Base-by-base conservation (phyloP, 306 rosid genomes). In the Canavalia gladiata region DNA sequence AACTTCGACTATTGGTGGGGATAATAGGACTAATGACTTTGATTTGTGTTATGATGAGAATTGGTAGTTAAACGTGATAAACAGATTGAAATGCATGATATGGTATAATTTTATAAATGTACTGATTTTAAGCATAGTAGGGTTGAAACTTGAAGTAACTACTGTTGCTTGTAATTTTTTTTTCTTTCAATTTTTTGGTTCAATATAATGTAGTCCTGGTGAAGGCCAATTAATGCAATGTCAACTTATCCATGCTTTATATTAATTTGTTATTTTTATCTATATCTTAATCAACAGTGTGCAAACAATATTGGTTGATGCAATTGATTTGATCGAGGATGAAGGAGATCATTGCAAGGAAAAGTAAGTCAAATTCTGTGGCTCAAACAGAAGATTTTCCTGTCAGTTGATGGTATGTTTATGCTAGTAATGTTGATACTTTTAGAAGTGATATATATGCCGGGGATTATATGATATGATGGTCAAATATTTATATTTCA, bases 341-440 rank as follows among this genome's bases (percentile, higher is more conserved):
- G 97, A 97, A 80, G 95, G 97, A 92, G 91, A 90, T 84, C 70
- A 86, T 90, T 33, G 67, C 88, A 66, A 90, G 88, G 87, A 92
- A 88, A 81, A 91, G 94, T 60, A 94, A 90, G 84, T 58, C 81
- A 42, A 90, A 89, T 77, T 94, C 98, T 7, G 74, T 80, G 73
- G 87, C 86, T 83, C 94, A 97, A 6, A 84, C 95, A 3, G 94
- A 88, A 34, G 95, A 94, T 81, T 81, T 94, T 83, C 98, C 98
- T 68, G 92, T 94, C 29, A 18, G 95, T 90, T 45, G 95, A 94
- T 86, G 98, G 97, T 92, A 83, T 55, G 79, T 46, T 59, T 47
- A 43, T 64, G 30, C 56, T 7, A 11, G 6, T 76, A 63, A 45
- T 34, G 71, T 12, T 28, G 25, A 37, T 75, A 59, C 50, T 42